Evolutionary conservation across 2,329 filamentous ascomycete species (phyloP).

Genomic region (Coniella vitis): DNA sequence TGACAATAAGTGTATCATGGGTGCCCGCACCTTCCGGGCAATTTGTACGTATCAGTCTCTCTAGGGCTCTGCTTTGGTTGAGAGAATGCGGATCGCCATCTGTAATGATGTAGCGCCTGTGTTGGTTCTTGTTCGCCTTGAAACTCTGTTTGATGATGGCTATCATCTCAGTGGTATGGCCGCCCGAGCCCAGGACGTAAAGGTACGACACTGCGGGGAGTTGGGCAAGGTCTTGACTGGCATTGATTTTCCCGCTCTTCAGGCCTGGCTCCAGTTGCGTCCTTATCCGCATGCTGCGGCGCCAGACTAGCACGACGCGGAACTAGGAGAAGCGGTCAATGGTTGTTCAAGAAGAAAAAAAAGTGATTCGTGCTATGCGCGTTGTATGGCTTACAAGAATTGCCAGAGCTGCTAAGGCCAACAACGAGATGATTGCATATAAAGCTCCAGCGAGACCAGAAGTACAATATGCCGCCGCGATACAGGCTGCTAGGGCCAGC

Average conservation of each 20-base stretch:
- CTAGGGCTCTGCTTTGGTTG: constrained; percentile 56
- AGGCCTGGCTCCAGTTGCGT: neutral
- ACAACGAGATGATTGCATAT: neutral
- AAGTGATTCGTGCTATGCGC: neutral
- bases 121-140: constrained; percentile 43
- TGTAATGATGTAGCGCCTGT: constrained; percentile 76
- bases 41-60: constrained; percentile 37
- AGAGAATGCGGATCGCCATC: constrained; percentile 69
- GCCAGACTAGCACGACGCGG: neutral
- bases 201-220: constrained; percentile 50
- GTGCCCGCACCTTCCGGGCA: constrained; percentile 35
- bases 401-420: neutral
- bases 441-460: neutral
- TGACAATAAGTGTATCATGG: constrained; percentile 61
- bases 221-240: constrained; percentile 12
- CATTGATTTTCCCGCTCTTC: neutral
- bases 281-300: neutral
- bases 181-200: constrained; percentile 83
- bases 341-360: neutral
- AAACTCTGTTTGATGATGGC: constrained; percentile 64
- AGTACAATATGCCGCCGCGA: neutral
- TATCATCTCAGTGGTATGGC: constrained; percentile 93
- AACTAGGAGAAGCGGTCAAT: neutral
- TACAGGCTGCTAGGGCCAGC: neutral
- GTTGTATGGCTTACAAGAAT: neutral